Conservation (phyloP, 805 yeast genomes). For the Candida lessepsii region DNA sequence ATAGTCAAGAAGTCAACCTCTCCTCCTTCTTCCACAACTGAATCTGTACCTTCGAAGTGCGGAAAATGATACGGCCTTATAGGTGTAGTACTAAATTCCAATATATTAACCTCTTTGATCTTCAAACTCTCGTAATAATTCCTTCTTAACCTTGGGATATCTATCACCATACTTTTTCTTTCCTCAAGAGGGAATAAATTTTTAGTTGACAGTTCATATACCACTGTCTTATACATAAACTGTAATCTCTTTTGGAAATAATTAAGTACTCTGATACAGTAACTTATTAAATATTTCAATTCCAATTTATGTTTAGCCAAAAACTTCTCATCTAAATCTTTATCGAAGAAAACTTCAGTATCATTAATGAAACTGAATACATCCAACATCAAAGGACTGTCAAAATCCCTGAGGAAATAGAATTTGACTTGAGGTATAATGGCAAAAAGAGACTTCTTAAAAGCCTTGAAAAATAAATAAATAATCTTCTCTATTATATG, state of each 20-base stretch:
- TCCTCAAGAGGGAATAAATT: conserved; percentile 24
- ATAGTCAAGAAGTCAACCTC: conserved; percentile 17
- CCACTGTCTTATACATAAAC: conserved; percentile 28
- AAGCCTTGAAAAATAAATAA: conserved; percentile 31
- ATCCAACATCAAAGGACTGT: conserved; percentile 40
- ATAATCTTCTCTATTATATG: conserved; percentile 34
- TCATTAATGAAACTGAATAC: conserved; percentile 26
- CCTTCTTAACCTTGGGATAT: conserved; percentile 20
- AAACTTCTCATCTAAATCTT: conserved; percentile 21
- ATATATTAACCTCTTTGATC: conserved; percentile 15
- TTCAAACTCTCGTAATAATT: conserved; percentile 13
- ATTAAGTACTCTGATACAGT: conserved; percentile 30
- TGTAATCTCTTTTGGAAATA: conserved; percentile 29
- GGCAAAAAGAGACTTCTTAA: conserved; percentile 34
- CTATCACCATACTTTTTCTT: conserved; percentile 27
- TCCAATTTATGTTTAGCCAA: conserved; percentile 15
- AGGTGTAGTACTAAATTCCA: conserved; percentile 15
- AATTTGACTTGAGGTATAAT: conserved; percentile 41
- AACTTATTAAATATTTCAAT: conserved; percentile 25
- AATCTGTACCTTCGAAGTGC: conserved; percentile 5
- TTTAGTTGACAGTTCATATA: conserved; percentile 23
- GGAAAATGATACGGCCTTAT: conserved; percentile 19
- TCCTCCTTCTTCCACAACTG: conserved; percentile 6
- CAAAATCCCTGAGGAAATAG: conserved; percentile 40
- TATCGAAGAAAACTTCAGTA: conserved; percentile 19